Evolutionary conservation across 495 filamentous ascomycete genomes (phyloP).

Genomic region (Penicillium lagena): DNA sequence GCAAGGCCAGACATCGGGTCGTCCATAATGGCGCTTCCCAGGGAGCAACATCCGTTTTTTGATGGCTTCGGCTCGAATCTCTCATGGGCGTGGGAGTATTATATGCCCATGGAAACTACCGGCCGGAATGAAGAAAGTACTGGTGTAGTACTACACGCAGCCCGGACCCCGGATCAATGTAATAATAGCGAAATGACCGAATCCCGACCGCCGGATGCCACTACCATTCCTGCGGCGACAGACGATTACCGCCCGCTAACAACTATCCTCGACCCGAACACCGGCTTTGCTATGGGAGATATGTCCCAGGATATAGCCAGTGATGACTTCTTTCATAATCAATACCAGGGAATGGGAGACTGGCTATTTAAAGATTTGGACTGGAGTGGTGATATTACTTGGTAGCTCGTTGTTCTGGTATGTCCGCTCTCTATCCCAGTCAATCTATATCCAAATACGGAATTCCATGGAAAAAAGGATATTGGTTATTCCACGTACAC

Average conservation of each 20-base stretch:
- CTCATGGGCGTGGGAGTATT: constrained; percentile 10
- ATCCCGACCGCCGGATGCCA: background rate
- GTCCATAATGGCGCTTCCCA: background rate
- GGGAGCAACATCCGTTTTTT: constrained; percentile 8
- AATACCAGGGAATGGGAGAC: constrained; percentile 16
- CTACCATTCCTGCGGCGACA: background rate
- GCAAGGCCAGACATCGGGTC: background rate
- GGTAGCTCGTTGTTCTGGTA: background rate
- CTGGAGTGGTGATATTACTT: constrained; percentile 7
- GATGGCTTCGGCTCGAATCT: constrained; percentile 7
- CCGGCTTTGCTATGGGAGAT: constrained; percentile 6
- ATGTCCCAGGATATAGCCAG: background rate
- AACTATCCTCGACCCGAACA: constrained; percentile 9
- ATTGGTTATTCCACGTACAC: too few relatives aligned
- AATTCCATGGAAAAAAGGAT: too few relatives aligned
- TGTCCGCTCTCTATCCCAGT: too few relatives aligned
- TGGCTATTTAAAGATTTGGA: constrained; percentile 13
- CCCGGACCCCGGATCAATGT: background rate
- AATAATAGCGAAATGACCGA: background rate
- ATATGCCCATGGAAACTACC: background rate
- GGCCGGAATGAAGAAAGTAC: background rate
- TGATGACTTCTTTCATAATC: constrained; percentile 9
- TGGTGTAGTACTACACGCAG: background rate
- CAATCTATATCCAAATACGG: too few relatives aligned
- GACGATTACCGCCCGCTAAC: constrained; percentile 12